Evolutionary conservation across 352 stramenopile species (phyloP), one percentile per base, ranked within the genome.

Genomic region (Aphanomyces cochlioides): DNA sequence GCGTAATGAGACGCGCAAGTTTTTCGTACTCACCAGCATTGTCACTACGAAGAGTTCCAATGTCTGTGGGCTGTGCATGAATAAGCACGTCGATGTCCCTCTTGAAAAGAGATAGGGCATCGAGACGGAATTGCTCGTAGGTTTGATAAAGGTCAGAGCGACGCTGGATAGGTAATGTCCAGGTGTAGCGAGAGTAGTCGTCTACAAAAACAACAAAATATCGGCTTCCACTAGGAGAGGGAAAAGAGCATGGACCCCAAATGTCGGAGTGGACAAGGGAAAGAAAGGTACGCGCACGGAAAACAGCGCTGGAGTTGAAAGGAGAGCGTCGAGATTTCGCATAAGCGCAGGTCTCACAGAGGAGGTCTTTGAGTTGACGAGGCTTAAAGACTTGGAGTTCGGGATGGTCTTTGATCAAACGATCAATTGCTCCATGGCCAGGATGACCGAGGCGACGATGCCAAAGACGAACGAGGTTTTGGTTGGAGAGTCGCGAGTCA

Each of bases 1-100:
- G 45, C 45, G n/a, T 53, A 53, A 53, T 53, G n/a, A 53, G 13
- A 53, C 45, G 45, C 45, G 45, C 45, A n/a, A 53, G n/a, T 53
- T 53, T 53, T 19, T 15, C 45, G 45, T 53, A 53, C n/a, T 2
- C 45, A 53, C n/a, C n/a, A 19, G 45, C 45, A 53, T 53, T 53
- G n/a, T 53, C 45, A 53, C 45, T 53, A n/a, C n/a, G 45, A n/a
- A 53, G 45, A 15, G 45, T 53, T n/a, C 45, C 45, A 19, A 53
- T 53, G n/a, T 53, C 45, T 15, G 45, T 53, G 45, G 45, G 45
- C n/a, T 53, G 45, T n/a, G 45, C n/a, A 19, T 53, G 45, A 53
- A 1, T 2, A 19, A 53, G 45, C 13, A 19, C 45, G 13, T n/a
- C 45, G n/a, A 53, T 53, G 45, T 53, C 45, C 13, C 13, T n/a